Percentiles rank a stretch among this genome's conserved stretches.
phyloP scores from a whole-genome alignment of 345 rosid species.

The Populus alba region DNA sequence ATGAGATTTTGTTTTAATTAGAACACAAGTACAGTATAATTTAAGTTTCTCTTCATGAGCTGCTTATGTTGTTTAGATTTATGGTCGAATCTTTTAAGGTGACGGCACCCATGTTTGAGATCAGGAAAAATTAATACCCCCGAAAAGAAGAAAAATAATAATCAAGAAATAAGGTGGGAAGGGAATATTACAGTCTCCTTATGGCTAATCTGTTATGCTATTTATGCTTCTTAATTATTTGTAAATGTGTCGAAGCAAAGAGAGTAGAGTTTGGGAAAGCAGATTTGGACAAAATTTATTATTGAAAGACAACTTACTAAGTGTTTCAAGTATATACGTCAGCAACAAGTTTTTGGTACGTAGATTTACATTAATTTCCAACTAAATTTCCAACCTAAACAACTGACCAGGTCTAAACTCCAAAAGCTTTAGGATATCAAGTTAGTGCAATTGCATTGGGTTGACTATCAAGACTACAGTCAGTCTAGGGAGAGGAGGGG shows the following conservation, averaged over 20 bases:
- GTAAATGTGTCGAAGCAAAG: neutral
- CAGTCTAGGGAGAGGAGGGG: constrained; percentile 8
- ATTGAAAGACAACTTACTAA: neutral
- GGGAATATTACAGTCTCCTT: neutral
- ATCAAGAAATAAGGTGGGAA: neutral
- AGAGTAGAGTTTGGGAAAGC: neutral
- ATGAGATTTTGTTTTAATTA: too few species aligned
- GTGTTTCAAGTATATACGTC: neutral
- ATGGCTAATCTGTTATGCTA: neutral
- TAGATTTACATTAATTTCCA: neutral
- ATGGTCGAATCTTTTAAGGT: too few species aligned
- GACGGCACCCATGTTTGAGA: neutral
- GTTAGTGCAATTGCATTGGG: constrained; percentile 2
- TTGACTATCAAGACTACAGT: constrained; percentile 29
- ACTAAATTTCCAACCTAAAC: neutral
- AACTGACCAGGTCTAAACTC: constrained; percentile 31
- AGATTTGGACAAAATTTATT: neutral
- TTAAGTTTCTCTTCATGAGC: neutral
- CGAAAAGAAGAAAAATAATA: neutral
- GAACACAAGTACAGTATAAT: too few species aligned
- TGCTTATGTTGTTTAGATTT: neutral
- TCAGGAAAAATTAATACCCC: neutral
- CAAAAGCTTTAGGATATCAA: constrained; percentile 12
- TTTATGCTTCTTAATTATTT: neutral
- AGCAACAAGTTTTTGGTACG: neutral